A percentile compares a stretch with the other conserved stretches of the same genome.
phyloP scores from a whole-genome alignment of 2,329 filamentous ascomycete species.

The Venturia pyrina region DNA sequence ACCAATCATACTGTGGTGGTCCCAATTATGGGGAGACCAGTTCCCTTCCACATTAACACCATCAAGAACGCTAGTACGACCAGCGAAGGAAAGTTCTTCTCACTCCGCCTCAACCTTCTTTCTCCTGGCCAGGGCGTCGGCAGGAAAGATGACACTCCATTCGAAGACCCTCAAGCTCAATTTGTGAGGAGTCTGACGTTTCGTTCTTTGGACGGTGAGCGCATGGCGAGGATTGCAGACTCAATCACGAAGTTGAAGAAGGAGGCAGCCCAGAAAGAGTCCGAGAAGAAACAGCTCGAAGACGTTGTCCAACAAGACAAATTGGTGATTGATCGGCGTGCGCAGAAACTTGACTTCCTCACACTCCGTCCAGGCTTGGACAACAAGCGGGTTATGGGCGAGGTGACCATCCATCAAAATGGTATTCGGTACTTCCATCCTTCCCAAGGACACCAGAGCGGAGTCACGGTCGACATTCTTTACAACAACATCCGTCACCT shows the following conservation, averaged over 20 bases:
- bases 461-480: slow-evolving; percentile 77
- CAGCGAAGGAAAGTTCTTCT: slow-evolving; percentile 77
- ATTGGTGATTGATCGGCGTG: slow-evolving; percentile 88
- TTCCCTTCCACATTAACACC: slow-evolving; percentile 95
- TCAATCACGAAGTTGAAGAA: slow-evolving; percentile 97
- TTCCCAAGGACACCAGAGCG: slow-evolving; percentile 44
- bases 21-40: slow-evolving; percentile 92
- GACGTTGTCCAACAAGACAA: slow-evolving; percentile 99
- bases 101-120: slow-evolving; percentile 91
- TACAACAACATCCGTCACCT: slow-evolving; percentile 98
- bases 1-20: slow-evolving; percentile 87
- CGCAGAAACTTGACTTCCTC: slow-evolving; percentile 82
- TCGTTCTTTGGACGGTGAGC: slow-evolving; percentile 76
- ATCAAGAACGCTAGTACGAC: slow-evolving; percentile 99
- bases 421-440: slow-evolving; percentile 86
- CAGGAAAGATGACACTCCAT: slow-evolving; percentile 92
- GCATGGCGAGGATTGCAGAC: slow-evolving; percentile 82
- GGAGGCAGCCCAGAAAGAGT: slow-evolving; percentile 80
- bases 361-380: slow-evolving; percentile 93
- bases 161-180: slow-evolving; percentile 91
- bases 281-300: slow-evolving; percentile 99
- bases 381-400: slow-evolving; percentile 90
- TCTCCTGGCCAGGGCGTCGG: slow-evolving; percentile 96
- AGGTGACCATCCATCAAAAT: slow-evolving; percentile 96
- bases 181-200: slow-evolving; percentile 95